These are phyloP conservation scores for Coriaria nepalensis DNA, from an alignment of 306 rosid genomes.

Conservation along the genomic window DNA sequence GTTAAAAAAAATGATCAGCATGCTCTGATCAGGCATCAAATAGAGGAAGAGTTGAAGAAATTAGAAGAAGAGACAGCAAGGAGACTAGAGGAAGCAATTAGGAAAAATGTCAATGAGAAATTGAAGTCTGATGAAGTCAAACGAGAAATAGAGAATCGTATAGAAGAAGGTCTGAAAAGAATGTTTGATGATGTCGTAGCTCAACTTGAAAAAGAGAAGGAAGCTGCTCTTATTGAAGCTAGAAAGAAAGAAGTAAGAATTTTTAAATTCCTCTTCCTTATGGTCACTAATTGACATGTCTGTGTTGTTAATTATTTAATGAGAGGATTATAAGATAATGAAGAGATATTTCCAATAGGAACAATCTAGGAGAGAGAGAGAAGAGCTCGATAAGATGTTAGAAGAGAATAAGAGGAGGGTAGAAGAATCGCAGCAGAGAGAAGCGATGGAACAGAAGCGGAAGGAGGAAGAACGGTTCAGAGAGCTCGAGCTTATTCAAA, in stretches of 20 bases:
- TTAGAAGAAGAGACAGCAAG: slow-evolving; percentile 72
- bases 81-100: slow-evolving; percentile 64
- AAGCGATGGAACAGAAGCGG: slow-evolving; percentile 64
- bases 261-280: neutral
- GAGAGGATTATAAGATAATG: too few relatives aligned
- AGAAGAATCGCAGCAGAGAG: slow-evolving; percentile 78
- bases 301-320: too few relatives aligned
- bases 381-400: slow-evolving; percentile 81
- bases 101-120: slow-evolving; percentile 53
- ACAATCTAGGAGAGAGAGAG: slow-evolving; percentile 75
- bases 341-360: too few relatives aligned
- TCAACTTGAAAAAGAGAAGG: slow-evolving; percentile 69
- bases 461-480: slow-evolving; percentile 78
- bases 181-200: slow-evolving; percentile 47
- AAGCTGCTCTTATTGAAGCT: slow-evolving; percentile 60
- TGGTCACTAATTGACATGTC: neutral
- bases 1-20: too few relatives aligned
- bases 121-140: slow-evolving; percentile 44
- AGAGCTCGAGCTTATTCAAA: slow-evolving; percentile 64
- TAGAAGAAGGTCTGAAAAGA: slow-evolving; percentile 61
- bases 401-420: slow-evolving; percentile 89
- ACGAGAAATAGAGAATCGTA: slow-evolving; percentile 47
- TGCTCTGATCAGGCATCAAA: slow-evolving; percentile 43
- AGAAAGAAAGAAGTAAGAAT: slow-evolving; percentile 51
- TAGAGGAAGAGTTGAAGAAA: slow-evolving; percentile 53